Conservation (phyloP, 768 basidiomycete genomes). For the Lentinula raphanica region DNA sequence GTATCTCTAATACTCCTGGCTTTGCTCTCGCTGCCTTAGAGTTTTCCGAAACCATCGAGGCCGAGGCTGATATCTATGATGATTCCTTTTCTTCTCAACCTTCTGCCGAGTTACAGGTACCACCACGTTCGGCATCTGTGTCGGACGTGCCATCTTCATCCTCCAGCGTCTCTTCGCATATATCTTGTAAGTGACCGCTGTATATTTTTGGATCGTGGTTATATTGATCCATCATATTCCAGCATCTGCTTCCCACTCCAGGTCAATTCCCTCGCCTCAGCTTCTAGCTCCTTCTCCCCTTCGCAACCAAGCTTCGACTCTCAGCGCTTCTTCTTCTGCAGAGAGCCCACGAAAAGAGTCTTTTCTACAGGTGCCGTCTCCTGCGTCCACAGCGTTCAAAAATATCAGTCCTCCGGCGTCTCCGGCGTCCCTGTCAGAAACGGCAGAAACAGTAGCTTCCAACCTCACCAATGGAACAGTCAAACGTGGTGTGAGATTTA, state of each 20-base stretch:
- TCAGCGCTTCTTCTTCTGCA: constrained; percentile 10
- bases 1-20: constrained; percentile 39
- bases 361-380: constrained; percentile 9
- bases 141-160: constrained; percentile 9
- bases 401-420: constrained; percentile 8
- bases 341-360: constrained; percentile 3
- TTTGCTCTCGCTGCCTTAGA: constrained; percentile 69
- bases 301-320: constrained; percentile 10
- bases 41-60: constrained; percentile 62
- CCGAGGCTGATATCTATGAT: constrained; percentile 44
- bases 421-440: constrained; percentile 2
- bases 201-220: not conserved
- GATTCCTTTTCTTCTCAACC: constrained; percentile 9
- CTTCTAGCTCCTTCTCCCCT: constrained; percentile 8
- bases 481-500: constrained; percentile 61
- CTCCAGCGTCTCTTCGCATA: constrained; percentile 9
- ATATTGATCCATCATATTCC: not conserved
- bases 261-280: constrained; percentile 2
- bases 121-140: not conserved
- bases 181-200: constrained; percentile 8
- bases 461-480: constrained; percentile 7
- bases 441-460: not conserved
- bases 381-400: constrained; percentile 4
- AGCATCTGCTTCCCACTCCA: constrained; percentile 4
- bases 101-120: constrained; percentile 4